A percentile compares a stretch with the other conserved stretches of the same genome.
Evolutionary conservation across 2,329 filamentous ascomycete species (phyloP).

Genomic region (Botrytis aclada): DNA sequence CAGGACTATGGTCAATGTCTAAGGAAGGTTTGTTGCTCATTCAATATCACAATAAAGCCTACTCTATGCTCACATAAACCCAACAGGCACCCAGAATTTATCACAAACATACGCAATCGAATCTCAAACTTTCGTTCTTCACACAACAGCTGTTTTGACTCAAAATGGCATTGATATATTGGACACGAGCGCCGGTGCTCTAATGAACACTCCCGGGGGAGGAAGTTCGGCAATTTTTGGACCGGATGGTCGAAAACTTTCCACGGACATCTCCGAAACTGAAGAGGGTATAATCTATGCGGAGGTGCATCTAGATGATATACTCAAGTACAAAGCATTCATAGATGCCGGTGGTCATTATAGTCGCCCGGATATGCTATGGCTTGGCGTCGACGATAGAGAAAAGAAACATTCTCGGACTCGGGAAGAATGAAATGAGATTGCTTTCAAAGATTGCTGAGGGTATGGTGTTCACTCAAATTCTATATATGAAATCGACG

Average conservation of each 20-base stretch:
- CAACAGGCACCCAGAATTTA: slow-evolving; percentile 43
- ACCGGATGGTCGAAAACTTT: slow-evolving; percentile 47
- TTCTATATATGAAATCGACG: background rate
- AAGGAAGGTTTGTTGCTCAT: slow-evolving; percentile 29
- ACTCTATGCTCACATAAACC: too few relatives aligned
- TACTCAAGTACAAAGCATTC: slow-evolving; percentile 26
- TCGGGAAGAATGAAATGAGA: background rate
- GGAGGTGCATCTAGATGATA: slow-evolving; percentile 28
- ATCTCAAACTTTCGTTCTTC: slow-evolving; percentile 53
- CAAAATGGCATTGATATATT: slow-evolving; percentile 18
- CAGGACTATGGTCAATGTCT: slow-evolving; percentile 27
- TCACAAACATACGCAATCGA: slow-evolving; percentile 57
- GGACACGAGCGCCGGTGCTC: slow-evolving; percentile 25
- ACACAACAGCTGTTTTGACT: slow-evolving; percentile 53
- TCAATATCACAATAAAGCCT: slow-evolving; percentile 25
- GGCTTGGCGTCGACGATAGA: slow-evolving; percentile 26
- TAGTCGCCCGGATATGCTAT: slow-evolving; percentile 29
- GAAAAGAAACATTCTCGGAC: slow-evolving; percentile 21
- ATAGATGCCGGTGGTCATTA: slow-evolving; percentile 29
- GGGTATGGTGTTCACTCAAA: fast-evolving
- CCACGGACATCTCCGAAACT: slow-evolving; percentile 44
- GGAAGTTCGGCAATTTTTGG: slow-evolving; percentile 54
- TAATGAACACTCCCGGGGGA: slow-evolving; percentile 44
- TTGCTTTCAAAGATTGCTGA: background rate
- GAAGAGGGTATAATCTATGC: slow-evolving; percentile 54